phyloP scores from a whole-genome alignment of 257 asterid species.

The Haberlea rhodopensis region DNA sequence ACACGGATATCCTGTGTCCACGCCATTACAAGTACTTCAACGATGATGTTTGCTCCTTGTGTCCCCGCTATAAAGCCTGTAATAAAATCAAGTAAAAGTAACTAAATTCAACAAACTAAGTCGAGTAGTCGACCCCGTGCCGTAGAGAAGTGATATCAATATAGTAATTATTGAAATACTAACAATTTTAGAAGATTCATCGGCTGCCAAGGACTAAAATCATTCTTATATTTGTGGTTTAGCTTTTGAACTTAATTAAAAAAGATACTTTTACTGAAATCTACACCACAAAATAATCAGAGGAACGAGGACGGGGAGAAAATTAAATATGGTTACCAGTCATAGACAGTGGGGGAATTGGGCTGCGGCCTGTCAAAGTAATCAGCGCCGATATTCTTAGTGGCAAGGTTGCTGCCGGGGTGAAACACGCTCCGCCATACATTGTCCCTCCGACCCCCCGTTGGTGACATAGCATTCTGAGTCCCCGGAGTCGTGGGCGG shows the following conservation, averaged over 20 bases:
- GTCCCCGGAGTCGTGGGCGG: conserved; percentile 60
- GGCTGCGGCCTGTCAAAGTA: conserved; percentile 85
- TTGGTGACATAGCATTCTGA: conserved; percentile 52
- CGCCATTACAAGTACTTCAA: no score
- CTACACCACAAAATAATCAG: neutral
- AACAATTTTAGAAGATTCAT: no score
- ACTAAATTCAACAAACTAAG: no score
- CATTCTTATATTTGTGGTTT: no score
- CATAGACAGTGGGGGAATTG: conserved; percentile 89
- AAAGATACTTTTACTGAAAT: neutral
- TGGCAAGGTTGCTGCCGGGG: conserved; percentile 89
- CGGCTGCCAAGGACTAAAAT: no score
- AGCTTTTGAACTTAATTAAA: neutral
- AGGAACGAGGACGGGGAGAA: neutral
- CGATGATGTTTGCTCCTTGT: no score
- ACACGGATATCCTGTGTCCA: no score
- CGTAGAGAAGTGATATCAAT: no score
- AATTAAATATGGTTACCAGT: conserved; percentile 55
- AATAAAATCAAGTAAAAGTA: no score
- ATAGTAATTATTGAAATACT: no score
- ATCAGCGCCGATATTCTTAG: conserved; percentile 62
- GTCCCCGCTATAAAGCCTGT: no score
- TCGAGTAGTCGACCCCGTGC: no score
- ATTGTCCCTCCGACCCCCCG: conserved; percentile 56
- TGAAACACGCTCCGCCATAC: conserved; percentile 98